Conservation (phyloP, 1,284 basidiomycete genomes). For the Puccinia novopanici region DNA sequence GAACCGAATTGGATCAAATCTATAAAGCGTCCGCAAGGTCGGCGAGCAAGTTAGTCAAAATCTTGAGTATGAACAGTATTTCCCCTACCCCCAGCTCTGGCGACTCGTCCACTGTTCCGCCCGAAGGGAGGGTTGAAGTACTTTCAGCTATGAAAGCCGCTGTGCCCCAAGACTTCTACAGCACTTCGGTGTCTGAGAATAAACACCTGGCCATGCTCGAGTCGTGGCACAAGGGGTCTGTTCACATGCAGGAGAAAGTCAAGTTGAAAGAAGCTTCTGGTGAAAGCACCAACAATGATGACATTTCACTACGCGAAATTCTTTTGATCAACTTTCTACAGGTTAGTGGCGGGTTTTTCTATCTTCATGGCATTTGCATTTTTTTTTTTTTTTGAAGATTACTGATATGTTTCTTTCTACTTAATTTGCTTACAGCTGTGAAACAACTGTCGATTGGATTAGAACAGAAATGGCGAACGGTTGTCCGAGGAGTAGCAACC, state of each 20-base stretch:
- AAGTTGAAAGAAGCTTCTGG: constrained; percentile 23
- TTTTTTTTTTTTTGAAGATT: too few species aligned
- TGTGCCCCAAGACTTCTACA: constrained; percentile 44
- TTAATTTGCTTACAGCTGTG: not conserved
- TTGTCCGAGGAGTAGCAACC: constrained; percentile 23
- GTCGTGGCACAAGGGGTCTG: constrained; percentile 43
- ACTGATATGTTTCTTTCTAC: not conserved
- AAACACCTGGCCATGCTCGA: constrained; percentile 39
- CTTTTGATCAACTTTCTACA: constrained; percentile 37
- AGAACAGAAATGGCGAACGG: constrained; percentile 38
- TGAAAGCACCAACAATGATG: constrained; percentile 7
- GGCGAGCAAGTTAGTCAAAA: constrained; percentile 41
- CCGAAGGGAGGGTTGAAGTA: constrained; percentile 44
- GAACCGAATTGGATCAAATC: constrained; percentile 50
- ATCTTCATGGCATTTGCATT: too few species aligned
- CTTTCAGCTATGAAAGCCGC: too few species aligned
- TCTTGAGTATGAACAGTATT: constrained; percentile 40
- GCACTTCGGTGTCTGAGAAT: constrained; percentile 37
- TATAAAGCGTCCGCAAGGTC: constrained; percentile 37
- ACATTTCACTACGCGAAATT: constrained; percentile 15
- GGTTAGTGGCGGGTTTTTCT: constrained; percentile 31
- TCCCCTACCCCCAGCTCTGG: constrained; percentile 39
- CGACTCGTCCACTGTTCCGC: constrained; percentile 49
- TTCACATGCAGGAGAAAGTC: constrained; percentile 43
- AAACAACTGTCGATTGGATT: constrained; percentile 35